Base-by-base conservation (phyloP, 345 rosid species). In the Salix brachista region DNA sequence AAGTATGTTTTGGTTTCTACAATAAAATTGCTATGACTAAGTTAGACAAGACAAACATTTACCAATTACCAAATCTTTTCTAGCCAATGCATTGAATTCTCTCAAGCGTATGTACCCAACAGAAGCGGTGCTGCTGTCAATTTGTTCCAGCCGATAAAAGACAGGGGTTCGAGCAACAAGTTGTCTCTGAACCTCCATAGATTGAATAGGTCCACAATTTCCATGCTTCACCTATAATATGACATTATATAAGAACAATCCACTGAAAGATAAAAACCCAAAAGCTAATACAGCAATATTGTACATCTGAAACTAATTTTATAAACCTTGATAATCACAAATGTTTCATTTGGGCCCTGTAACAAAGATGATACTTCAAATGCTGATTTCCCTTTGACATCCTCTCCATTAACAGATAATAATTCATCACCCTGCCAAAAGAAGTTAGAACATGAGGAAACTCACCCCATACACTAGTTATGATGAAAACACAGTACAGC, bases 11-110 rank as follows among this genome's bases (percentile, higher is more conserved):
- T 16, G 54, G 23, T 26, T 50, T 3, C 66, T 68, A 26, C 67
- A n/a, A 16, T 12, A n/a, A 58, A 65, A 21, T 6, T 65, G 44
- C 6, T 8, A 64, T 39, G 25, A 67, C 23, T 37, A 25, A 67
- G 58, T 41, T 39, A 70, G 67, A 75, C 17, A 34, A 73, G 52
- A 44, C 66, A 65, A 71, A 74, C 34, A 68, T 25, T 87, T 87
- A 94, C 99, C 99, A 75, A 84, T 86, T 69, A 89, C 90, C 84
- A 95, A 82, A 89, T 95, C 99, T 88, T 95, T 95, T 83, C 87
- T 89, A 46, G 97, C 97, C 86, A 95, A 61, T 4, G 99, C 97
- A 78, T 95, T 95, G 89, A 95, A 95, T 84, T 95, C 99, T 87
- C 91, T 95, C 64, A 95, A 61, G 62, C 87, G 97, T 56, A 93